Evolutionary conservation across 164 flowering plant species (phyloP).

Genomic region (Annona cherimola): DNA sequence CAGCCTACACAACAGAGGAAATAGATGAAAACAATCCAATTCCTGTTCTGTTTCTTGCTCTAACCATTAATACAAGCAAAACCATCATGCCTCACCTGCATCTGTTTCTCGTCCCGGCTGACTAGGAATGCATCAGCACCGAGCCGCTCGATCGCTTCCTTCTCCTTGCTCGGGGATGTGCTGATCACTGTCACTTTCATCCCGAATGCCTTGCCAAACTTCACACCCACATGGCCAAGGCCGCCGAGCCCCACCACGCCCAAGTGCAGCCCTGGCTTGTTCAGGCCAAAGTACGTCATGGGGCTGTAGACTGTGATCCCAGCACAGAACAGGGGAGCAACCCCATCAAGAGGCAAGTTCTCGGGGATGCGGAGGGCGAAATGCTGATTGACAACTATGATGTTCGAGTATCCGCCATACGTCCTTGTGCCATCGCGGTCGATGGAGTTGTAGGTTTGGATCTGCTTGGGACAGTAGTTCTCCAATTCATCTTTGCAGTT

Average conservation of each 20-base stretch:
- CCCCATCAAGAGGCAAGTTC: conserved; percentile 37
- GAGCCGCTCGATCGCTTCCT: conserved; percentile 48
- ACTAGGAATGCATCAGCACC: conserved; percentile 57
- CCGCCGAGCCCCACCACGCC: conserved; percentile 67
- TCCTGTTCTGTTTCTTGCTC: neutral
- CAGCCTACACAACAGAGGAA: conserved; percentile 26
- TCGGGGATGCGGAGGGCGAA: conserved; percentile 39
- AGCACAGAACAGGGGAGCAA: conserved; percentile 44
- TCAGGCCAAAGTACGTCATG: conserved; percentile 31
- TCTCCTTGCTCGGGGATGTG: conserved; percentile 50
- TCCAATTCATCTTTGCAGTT: conserved; percentile 24
- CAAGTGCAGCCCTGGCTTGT: conserved; percentile 31
- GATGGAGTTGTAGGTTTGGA: conserved; percentile 13
- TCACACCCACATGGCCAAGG: conserved; percentile 51
- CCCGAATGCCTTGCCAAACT: conserved; percentile 57
- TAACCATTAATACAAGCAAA: conserved; percentile 12
- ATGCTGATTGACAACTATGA: conserved; percentile 30
- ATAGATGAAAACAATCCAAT: neutral
- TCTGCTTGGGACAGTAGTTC: conserved; percentile 31
- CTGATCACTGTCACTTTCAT: conserved; percentile 65
- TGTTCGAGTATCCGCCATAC: conserved; percentile 36
- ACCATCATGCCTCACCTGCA: conserved; percentile 26
- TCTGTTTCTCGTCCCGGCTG: conserved; percentile 41
- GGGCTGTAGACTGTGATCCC: conserved; percentile 53
- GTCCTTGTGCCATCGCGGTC: conserved; percentile 28